Conservation (phyloP, 2,329 filamentous ascomycete species). For the Pseudocercospora crystallina region DNA sequence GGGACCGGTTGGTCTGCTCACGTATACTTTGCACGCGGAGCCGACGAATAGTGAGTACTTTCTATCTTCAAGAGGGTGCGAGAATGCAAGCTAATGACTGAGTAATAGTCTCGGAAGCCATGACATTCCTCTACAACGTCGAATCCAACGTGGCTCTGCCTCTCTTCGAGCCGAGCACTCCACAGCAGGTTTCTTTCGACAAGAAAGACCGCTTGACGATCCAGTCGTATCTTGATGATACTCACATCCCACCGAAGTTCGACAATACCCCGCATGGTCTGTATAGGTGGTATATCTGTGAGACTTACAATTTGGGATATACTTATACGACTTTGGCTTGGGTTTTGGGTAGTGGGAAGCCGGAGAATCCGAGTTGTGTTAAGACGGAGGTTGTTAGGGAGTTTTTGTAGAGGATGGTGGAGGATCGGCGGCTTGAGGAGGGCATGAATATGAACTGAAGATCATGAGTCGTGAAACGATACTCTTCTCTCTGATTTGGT, state of each 20-base stretch:
- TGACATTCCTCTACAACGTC: conserved; percentile 39
- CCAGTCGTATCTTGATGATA: conserved; percentile 42
- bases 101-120: conserved; percentile 16
- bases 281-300: conserved; percentile 48
- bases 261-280: conserved; percentile 28
- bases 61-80: conserved; percentile 6
- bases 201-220: conserved; percentile 40
- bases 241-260: conserved; percentile 33
- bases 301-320: conserved; percentile 42
- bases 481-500: too few species aligned
- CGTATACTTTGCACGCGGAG: conserved; percentile 33
- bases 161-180: conserved; percentile 37
- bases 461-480: too few species aligned
- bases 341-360: conserved; percentile 40
- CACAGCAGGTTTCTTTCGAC: conserved; percentile 43
- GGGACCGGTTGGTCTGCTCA: conserved; percentile 35
- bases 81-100: background rate
- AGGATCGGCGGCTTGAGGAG: too few species aligned
- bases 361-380: conserved; percentile 49
- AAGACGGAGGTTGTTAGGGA: conserved; percentile 40
- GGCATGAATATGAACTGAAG: too few species aligned
- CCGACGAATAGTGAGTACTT: conserved; percentile 25
- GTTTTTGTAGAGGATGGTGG: conserved; percentile 5
- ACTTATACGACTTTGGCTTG: conserved; percentile 46
- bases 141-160: conserved; percentile 45